Evolutionary conservation across 2,329 filamentous ascomycete species (phyloP).

Genomic region (Nigrospora oryzae): DNA sequence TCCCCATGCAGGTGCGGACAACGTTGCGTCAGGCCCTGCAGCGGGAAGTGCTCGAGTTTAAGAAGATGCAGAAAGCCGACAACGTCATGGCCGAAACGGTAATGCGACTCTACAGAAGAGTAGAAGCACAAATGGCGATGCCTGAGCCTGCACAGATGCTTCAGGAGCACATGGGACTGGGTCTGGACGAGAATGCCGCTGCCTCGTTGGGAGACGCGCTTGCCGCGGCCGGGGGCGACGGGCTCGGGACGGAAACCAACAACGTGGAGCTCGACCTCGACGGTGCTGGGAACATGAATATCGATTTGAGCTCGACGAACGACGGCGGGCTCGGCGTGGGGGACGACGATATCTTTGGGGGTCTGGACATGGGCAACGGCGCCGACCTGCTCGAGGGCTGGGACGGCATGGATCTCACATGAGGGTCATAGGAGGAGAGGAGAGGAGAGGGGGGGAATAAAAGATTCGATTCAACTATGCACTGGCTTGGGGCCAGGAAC

Average conservation of each 20-base stretch:
- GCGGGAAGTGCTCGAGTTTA: conserved; percentile 48
- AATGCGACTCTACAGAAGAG: conserved; percentile 53
- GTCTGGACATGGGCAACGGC: conserved; percentile 14
- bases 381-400: conserved; percentile 19
- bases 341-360: conserved; percentile 35
- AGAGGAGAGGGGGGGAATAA: too few relatives aligned
- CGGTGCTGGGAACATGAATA: conserved; percentile 11
- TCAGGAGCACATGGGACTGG: conserved; percentile 31
- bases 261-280: conserved; percentile 34
- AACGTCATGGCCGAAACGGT: conserved; percentile 49
- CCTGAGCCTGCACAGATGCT: conserved; percentile 29
- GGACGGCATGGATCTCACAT: conserved; percentile 13
- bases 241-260: conserved; percentile 24
- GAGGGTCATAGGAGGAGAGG: too few relatives aligned
- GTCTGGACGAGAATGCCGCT: conserved; percentile 28
- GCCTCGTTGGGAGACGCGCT: conserved; percentile 31
- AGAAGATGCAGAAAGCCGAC: conserved; percentile 47
- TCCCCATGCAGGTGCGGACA: conserved; percentile 32
- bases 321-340: conserved; percentile 28
- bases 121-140: conserved; percentile 55
- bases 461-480: too few relatives aligned
- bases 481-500: conserved; percentile 18
- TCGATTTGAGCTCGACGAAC: conserved; percentile 29
- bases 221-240: conserved; percentile 30
- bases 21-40: conserved; percentile 53